Base-by-base conservation (phyloP, 1,284 basidiomycete species). In the Moniliophthora roreri region DNA sequence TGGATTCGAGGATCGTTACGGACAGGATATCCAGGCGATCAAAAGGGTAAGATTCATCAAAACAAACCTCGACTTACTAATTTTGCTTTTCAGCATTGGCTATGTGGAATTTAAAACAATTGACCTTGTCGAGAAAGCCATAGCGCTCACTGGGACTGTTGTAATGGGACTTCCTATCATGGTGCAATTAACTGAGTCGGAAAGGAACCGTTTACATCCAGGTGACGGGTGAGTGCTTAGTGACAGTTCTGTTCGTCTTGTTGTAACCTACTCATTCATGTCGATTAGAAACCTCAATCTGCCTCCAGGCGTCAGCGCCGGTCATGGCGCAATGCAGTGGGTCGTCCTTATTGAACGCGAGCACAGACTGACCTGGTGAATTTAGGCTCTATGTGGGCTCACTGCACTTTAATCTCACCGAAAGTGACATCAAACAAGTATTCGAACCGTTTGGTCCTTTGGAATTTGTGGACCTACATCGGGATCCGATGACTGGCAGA, bases 361-460 rank as follows among this genome's bases (percentile, higher is more conserved):
- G 48, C 16, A 53, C 39, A 54, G 58, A 35, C 18, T 53, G 38
- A 47, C 28, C 23, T 32, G 21, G 18, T 23, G 16, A 56, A n/a
- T n/a, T 23, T 57, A 93, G 95, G 69, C 84, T 99, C 66, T 99
- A 97, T 69, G 93, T 99, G 66, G 94, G 95, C 57, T 96, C 93
- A 58, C 76, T 99, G 45, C 93, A 98, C 70, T 98, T 96, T 79
- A 95, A 94, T 70, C 87, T 99, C 58, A 93, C 91, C 48, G 91
- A 95, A 71, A 89, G 93, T 61, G 95, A 99, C 77, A 90, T 99
- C 72, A 92, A 90, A 71, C 91, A 97, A 79, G 96, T 99, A 60
- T 99, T 99, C 71, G 94, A 96, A 68, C 95, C 96, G 3, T 99
- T 99, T 69, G 96, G 96, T 62, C 91, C 93, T 71, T 81, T 99